phyloP scores from a whole-genome alignment of 495 filamentous ascomycete species.

The Evansstolkia leycettana region DNA sequence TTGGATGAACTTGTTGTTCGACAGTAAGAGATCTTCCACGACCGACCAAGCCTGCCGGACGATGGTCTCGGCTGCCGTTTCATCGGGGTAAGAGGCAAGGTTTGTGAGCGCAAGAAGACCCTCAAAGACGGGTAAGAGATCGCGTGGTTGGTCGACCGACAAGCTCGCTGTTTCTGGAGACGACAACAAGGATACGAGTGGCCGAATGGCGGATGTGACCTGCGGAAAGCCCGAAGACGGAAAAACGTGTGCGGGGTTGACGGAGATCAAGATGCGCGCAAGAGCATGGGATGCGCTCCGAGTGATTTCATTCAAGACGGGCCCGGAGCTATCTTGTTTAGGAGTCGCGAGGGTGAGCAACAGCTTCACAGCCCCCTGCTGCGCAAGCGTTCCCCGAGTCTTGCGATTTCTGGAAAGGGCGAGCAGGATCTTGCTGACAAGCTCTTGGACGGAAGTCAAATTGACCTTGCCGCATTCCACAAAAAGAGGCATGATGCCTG shows the following conservation, averaged over 20 bases:
- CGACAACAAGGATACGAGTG: slow-evolving; percentile 59
- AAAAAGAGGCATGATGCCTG: slow-evolving; percentile 60
- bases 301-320: slow-evolving; percentile 32
- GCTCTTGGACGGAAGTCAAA: slow-evolving; percentile 53
- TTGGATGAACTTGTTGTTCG: slow-evolving; percentile 59
- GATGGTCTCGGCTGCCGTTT: slow-evolving; percentile 54
- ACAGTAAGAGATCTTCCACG: slow-evolving; percentile 74
- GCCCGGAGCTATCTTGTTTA: slow-evolving; percentile 33
- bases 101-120: slow-evolving; percentile 86
- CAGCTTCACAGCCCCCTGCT: slow-evolving; percentile 83
- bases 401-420: slow-evolving; percentile 59
- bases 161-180: slow-evolving; percentile 28
- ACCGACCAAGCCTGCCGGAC: slow-evolving; percentile 57
- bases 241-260: slow-evolving; percentile 79
- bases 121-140: slow-evolving; percentile 86
- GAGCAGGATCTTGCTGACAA: slow-evolving; percentile 60
- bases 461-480: slow-evolving; percentile 53
- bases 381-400: slow-evolving; percentile 65
- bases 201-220: slow-evolving; percentile 63
- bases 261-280: slow-evolving; percentile 83
- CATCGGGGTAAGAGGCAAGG: slow-evolving; percentile 65
- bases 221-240: slow-evolving; percentile 60
- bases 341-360: slow-evolving; percentile 55
- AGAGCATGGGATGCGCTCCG: slow-evolving; percentile 69
- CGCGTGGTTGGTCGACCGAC: slow-evolving; percentile 48